phyloP scores from a whole-genome alignment of 768 basidiomycete species.

The Podaxis carcinomalis region DNA sequence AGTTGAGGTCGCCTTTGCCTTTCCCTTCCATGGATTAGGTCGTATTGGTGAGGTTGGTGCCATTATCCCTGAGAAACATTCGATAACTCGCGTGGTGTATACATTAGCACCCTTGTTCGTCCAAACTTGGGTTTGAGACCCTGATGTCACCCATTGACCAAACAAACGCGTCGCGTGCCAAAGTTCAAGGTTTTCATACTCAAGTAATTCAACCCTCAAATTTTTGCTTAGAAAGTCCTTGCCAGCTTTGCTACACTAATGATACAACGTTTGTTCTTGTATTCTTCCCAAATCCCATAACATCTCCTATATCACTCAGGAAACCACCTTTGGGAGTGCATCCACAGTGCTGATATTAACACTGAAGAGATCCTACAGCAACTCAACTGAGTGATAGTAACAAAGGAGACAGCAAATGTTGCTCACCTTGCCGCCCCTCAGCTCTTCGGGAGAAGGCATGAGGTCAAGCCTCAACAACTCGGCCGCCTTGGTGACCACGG shows the following conservation, averaged over 20 bases:
- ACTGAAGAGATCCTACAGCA: slow-evolving; percentile 32
- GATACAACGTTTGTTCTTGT: neutral
- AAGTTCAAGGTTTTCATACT: too few relatives aligned
- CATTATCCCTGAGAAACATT: neutral
- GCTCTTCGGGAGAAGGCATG: slow-evolving; percentile 75
- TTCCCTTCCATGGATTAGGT: slow-evolving; percentile 50
- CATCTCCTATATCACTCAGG: neutral
- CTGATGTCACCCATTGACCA: neutral
- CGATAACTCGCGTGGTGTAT: neutral
- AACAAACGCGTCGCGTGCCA: slow-evolving; percentile 13
- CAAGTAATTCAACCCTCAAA: slow-evolving; percentile 16
- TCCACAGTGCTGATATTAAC: slow-evolving; percentile 35
- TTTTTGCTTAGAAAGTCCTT: neutral
- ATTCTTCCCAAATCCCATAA: neutral
- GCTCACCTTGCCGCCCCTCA: slow-evolving; percentile 69
- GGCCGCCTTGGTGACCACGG: slow-evolving; percentile 71
- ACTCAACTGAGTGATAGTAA: neutral
- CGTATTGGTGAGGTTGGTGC: neutral
- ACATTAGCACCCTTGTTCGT: neutral
- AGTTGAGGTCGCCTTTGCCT: slow-evolving; percentile 34
- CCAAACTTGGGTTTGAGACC: neutral
- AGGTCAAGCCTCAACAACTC: slow-evolving; percentile 74
- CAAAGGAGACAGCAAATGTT: neutral
- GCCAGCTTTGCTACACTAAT: neutral
- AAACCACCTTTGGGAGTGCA: slow-evolving; percentile 22